These are phyloP conservation scores for Emydomyces testavorans DNA, from an alignment of 2,329 filamentous ascomycete species.

Conservation along the genomic window DNA sequence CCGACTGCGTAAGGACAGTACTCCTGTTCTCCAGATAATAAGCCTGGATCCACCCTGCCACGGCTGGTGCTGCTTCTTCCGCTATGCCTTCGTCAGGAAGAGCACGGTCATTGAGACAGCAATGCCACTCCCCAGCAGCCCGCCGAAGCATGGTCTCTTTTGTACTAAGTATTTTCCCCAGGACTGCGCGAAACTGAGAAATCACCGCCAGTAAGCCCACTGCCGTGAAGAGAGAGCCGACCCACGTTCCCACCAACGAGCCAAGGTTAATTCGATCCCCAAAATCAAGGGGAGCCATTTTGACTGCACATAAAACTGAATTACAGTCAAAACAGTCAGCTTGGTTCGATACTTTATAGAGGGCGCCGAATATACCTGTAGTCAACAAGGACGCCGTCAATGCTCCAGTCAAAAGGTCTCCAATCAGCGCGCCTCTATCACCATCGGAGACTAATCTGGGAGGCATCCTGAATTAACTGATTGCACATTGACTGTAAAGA, in stretches of 20 bases:
- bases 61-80: neutral
- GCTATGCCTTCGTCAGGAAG: neutral
- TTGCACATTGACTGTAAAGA: too few species aligned
- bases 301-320: too few species aligned
- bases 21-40: neutral
- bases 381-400: too few species aligned
- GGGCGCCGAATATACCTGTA: too few species aligned
- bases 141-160: neutral
- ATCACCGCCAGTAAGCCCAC: neutral
- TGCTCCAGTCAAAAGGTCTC: too few species aligned
- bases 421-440: too few species aligned
- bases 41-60: neutral
- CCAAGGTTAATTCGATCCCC: neutral
- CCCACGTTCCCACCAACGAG: neutral
- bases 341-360: too few species aligned
- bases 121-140: neutral
- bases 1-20: neutral
- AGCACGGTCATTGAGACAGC: neutral
- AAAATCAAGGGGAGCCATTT: neutral
- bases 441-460: too few species aligned
- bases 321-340: too few species aligned
- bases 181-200: neutral
- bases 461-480: too few species aligned
- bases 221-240: neutral
- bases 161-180: neutral